A percentile compares a stretch with the other conserved stretches of the same genome.
These are phyloP conservation scores for Acephala macrosclerotiorum DNA, from an alignment of 2,329 filamentous ascomycete species.

Conservation along the genomic window DNA sequence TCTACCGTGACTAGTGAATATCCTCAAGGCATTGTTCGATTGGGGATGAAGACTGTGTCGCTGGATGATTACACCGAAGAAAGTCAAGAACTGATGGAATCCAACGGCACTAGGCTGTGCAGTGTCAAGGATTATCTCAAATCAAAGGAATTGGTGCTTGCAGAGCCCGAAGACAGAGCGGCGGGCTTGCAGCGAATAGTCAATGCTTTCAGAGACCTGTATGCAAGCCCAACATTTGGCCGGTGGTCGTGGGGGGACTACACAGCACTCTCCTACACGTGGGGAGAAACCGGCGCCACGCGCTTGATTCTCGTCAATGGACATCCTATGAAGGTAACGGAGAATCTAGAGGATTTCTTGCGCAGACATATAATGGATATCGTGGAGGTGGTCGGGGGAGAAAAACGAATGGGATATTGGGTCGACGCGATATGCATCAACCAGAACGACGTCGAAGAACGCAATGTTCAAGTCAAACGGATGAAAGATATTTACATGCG, in stretches of 20 bases:
- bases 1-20: too few relatives aligned
- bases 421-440: constrained; percentile 40
- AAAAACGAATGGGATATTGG: constrained; percentile 25
- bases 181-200: too few relatives aligned
- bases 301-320: background rate
- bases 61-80: too few relatives aligned
- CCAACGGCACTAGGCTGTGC: too few relatives aligned
- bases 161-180: too few relatives aligned
- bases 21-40: too few relatives aligned
- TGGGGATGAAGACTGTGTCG: too few relatives aligned
- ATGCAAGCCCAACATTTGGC: background rate
- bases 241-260: background rate
- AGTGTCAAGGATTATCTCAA: too few relatives aligned
- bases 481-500: constrained; percentile 40
- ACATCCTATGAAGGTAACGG: background rate
- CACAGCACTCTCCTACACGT: constrained; percentile 6
- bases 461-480: constrained; percentile 29
- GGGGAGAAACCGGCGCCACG: background rate
- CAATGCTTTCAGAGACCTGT: too few relatives aligned
- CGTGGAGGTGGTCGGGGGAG: background rate
- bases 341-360: background rate
- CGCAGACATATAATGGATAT: background rate
- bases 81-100: too few relatives aligned
- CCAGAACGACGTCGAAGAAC: constrained; percentile 33
- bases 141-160: too few relatives aligned